Percentiles rank a stretch among this genome's conserved stretches.
phyloP scores from a whole-genome alignment of 1,284 basidiomycete genomes.

The Leucoagaricus sp. region DNA sequence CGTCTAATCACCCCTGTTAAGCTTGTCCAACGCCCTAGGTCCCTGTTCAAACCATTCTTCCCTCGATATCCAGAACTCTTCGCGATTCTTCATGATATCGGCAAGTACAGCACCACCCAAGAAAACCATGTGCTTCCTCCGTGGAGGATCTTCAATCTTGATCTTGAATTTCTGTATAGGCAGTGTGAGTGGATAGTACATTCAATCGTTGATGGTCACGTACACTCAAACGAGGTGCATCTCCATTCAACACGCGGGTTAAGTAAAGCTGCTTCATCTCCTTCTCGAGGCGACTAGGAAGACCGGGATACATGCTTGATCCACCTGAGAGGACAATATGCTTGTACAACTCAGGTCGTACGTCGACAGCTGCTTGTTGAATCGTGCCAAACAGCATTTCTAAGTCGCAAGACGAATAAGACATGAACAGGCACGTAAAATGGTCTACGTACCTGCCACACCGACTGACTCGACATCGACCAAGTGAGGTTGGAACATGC shows the following conservation, averaged over 20 bases:
- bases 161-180: conserved; percentile 94
- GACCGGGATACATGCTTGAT: conserved; percentile 97
- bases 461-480: conserved; percentile 98
- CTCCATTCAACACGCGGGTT: conserved; percentile 84
- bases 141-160: conserved; percentile 95
- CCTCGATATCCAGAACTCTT: conserved; percentile 94
- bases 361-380: conserved; percentile 89
- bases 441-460: conserved; percentile 70
- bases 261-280: conserved; percentile 99
- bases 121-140: conserved; percentile 99
- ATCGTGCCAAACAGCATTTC: conserved; percentile 98
- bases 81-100: conserved; percentile 96
- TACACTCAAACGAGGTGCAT: conserved; percentile 86
- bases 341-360: conserved; percentile 93
- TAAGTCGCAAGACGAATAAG: conserved; percentile 26
- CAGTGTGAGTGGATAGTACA: neutral
- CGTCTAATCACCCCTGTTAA: conserved; percentile 59
- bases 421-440: neutral
- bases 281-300: conserved; percentile 96
- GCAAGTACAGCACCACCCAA: conserved; percentile 94
- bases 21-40: conserved; percentile 78
- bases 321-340: conserved; percentile 98
- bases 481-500: conserved; percentile 99
- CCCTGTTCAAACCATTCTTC: conserved; percentile 96
- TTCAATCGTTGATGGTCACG: conserved; percentile 33